phyloP scores from a whole-genome alignment of 345 rosid genomes.

The Diplotaxis tenuifolia region DNA sequence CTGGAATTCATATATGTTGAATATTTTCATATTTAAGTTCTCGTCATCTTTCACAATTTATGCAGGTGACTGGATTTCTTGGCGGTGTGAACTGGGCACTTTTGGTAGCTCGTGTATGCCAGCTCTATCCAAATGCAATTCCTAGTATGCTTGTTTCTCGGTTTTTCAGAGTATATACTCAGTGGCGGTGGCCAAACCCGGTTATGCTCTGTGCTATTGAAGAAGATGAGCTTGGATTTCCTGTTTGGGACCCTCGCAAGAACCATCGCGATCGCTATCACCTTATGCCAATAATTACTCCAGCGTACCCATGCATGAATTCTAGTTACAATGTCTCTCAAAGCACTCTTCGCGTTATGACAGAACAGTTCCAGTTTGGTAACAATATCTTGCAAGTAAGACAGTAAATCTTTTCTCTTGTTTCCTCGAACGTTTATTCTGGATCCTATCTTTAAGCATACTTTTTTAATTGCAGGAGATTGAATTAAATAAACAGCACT shows the following conservation, averaged over 20 bases:
- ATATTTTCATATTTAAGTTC: neutral
- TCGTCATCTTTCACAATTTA: neutral
- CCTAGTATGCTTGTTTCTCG: conserved; percentile 72
- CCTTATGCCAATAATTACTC: conserved; percentile 77
- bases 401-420: neutral
- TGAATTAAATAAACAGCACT: conserved; percentile 58
- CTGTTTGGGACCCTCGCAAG: conserved; percentile 70
- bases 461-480: conserved; percentile 47
- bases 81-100: conserved; percentile 84
- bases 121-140: conserved; percentile 74
- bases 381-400: conserved; percentile 59
- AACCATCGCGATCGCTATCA: conserved; percentile 63
- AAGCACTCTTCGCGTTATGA: conserved; percentile 72
- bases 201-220: conserved; percentile 73
- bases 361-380: conserved; percentile 66
- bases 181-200: conserved; percentile 85
- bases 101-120: conserved; percentile 72
- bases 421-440: neutral
- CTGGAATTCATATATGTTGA: neutral
- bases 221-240: conserved; percentile 63
- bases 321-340: conserved; percentile 74
- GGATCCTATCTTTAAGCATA: neutral
- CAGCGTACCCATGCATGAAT: conserved; percentile 85
- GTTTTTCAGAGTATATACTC: conserved; percentile 64
- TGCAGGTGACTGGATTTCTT: conserved; percentile 70